Evolutionary conservation across 176 grass and related monocot genomes (phyloP), one percentile per base, ranked within the genome.

Genomic region (maize (Zea mays)): DNA sequence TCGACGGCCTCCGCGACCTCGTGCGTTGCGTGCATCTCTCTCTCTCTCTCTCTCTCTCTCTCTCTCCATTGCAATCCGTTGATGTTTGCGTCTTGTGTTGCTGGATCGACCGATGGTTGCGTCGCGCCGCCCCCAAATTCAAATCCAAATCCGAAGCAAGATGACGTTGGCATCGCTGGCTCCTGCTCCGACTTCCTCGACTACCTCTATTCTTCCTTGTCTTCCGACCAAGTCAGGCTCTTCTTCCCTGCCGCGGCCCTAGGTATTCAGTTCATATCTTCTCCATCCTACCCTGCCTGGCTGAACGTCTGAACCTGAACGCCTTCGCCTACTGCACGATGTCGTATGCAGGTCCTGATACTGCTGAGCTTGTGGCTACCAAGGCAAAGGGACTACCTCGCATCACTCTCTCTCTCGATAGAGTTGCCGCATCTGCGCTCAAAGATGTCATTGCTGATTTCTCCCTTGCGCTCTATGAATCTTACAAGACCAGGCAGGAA

Each of bases 351-450:
- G 95, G 73, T 58, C 62, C 65, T 50, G 57, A 40, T 47, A 11
- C 38, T 64, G 83, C 71, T 40, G 68, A 85, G 58, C 85, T 94
- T 72, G 58, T 92, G 78, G 89, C 87, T 75, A 83, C 87, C 37
- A 98, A 98, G 71, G 88, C 89, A 13, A 98, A 98, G 71, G 95
- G 95, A 21, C 69, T 98, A 43, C 96, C 96, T 85, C 96, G 83
- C 38, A 90, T 98, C 27, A 76, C 87, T 40, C 50, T 98, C 57
- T 74, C 87, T 60, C 92, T 98, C 41, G 42, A 85, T 58, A 85
- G 65, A 69, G 59, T 90, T 48, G 59, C 45, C 58, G 78, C 74
- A 71, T 67, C 83, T 60, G 39, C 14, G 5, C 65, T 81, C 42
- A 88, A 75, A 75, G 87, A 98, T 87, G 66, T 71, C 63, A 80